Evolutionary conservation across 306 rosid genomes (phyloP).

Genomic region (Sicyos baderoa): DNA sequence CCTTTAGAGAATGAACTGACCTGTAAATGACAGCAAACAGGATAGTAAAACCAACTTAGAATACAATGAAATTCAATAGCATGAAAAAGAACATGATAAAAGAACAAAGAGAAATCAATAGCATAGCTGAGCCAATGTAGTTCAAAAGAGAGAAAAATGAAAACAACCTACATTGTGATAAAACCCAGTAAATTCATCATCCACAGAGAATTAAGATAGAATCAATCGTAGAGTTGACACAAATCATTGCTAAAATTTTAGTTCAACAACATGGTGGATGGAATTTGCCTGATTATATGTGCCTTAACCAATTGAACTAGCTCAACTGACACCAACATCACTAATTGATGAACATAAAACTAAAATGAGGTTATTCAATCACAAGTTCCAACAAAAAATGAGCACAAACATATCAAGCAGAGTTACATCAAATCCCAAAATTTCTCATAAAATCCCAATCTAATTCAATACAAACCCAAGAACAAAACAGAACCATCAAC

Average conservation of each 20-base stretch:
- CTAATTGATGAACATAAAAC: background rate
- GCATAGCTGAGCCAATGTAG: background rate
- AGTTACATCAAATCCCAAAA: background rate
- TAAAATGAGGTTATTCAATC: background rate
- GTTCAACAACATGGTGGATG: background rate
- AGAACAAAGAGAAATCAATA: background rate
- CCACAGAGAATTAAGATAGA: background rate
- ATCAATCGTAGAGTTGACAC: background rate
- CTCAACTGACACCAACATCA: background rate
- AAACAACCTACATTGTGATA: background rate
- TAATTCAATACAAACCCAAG: background rate
- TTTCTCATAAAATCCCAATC: background rate
- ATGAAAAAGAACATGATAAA: background rate
- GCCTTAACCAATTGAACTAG: background rate
- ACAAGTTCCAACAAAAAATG: background rate
- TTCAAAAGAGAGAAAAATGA: background rate
- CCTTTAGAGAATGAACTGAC: conserved; percentile 38
- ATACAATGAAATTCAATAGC: background rate
- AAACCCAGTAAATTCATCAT: background rate
- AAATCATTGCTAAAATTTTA: background rate
- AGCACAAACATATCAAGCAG: background rate
- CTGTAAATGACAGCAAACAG: conserved; percentile 29
- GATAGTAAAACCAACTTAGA: background rate
- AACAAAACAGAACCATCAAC: background rate
- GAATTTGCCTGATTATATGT: no score